Evolutionary conservation across 2,329 filamentous ascomycete species (phyloP), one percentile per base, ranked within the genome.

Genomic region (Dactylellina leptospora): DNA sequence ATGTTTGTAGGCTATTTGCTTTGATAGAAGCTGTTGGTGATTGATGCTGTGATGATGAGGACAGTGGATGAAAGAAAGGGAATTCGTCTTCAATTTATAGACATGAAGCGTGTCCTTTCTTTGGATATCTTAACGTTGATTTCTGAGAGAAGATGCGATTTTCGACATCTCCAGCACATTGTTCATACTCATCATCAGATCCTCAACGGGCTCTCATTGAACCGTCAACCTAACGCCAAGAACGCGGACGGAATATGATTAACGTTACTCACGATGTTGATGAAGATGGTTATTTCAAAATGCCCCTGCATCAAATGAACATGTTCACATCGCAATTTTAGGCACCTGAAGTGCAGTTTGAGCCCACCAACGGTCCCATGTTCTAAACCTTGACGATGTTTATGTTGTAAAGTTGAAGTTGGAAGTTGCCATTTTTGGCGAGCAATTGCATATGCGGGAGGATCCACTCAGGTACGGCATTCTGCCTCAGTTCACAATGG

Each of bases 201-300:
- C 58, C 45, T 61, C 36, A 4, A 66, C 27, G 4, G n/a, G 3
- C 25, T 6, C 11, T 38, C 13, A 25, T n/a, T n/a, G n/a, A n/a
- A n/a, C n/a, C 38, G 61, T 51, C 61, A 42, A 58, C 51, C 61
- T 56, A 58, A 44, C 44, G 51, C 50, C 61, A 56, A 66, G 61
- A 47, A 40, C 9, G 20, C 10, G 20, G 20, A 33, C 13, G 11
- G 2, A 9, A 30, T 51, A 33, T 13, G 22, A 27, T 30, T 51
- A 51, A 51, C 47, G 47, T 51, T 51, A 51, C 30, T 9, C 3
- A n/a, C 18, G 10, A 33, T 51, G 9, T 51, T 13, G 10, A 23
- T 13, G 3, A 3, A 3, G n/a, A 33, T 33, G 20, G 18, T 20
- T 33, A 33, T 51, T 30, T 45, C 48, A 62, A 44, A 62, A 36